Evolutionary conservation across 495 filamentous ascomycete species (phyloP), one percentile per base, ranked within the genome.

Genomic region (Talaromyces adpressus): DNA sequence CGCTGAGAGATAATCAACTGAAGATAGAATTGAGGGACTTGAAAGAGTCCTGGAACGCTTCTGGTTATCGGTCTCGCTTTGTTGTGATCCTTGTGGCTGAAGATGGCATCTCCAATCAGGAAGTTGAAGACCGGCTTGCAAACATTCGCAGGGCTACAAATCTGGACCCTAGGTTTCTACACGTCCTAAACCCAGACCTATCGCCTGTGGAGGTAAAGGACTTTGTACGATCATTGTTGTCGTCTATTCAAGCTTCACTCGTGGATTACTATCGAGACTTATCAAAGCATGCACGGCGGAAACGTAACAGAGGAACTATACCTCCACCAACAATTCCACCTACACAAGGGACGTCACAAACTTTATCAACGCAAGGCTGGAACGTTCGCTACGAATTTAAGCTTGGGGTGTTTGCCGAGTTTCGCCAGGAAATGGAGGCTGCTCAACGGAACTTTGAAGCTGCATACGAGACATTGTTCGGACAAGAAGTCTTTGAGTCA

Each of bases 361-460:
- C 88, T 0, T 73, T 97, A 20, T 90, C 91, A n/a, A 80, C 85
- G 11, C 88, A 91, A 61, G 91, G 89, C 4, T 97, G 93, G 93
- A 91, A 88, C 71, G 86, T 91, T 22, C 88, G 93, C 2, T 97
- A 96, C 70, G 93, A 97, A 68, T 92, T 93, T 77, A 97, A 97
- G 69, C 82, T 91, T 29, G 93, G 90, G 7, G 79, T 95, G 1
- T 90, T 97, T 69, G 91, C 93, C 34, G 92, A 96, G 70, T 96
- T 91, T 65, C 84, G 93, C 12, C 88, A 91, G 69, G 93, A 97
- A 69, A 90, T 93, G 84, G 92, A 96, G 68, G 85, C 83, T 30
- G 92, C 93, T 0, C 77, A 87, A 57, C 84, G 91, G 32, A 92
- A 90, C 61, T 97, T 90, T 66, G 89, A 92, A 67, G 85, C 86